Percentiles rank a stretch among this genome's conserved stretches.
These are phyloP conservation scores for Aplosporella prunicola DNA, from an alignment of 2,329 filamentous ascomycete species.

Conservation along the genomic window DNA sequence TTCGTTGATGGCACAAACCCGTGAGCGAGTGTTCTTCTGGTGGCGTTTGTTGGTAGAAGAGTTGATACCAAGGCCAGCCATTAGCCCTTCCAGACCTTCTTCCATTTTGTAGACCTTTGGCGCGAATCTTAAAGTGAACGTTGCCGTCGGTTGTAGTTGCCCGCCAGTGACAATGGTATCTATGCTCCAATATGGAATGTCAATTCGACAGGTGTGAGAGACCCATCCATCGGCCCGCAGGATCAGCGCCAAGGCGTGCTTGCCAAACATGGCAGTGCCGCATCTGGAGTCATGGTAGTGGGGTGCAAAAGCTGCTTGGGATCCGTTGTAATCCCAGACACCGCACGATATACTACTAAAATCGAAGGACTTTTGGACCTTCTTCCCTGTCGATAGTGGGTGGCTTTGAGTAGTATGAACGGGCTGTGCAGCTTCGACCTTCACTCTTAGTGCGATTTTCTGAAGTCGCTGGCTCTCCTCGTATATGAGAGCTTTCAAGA, in stretches of 20 bases:
- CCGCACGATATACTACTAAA: conserved; percentile 29
- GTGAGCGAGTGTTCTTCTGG: conserved; percentile 13
- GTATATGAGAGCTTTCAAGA: conserved; percentile 17
- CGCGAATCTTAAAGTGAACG: conserved; percentile 28
- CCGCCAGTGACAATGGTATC: conserved; percentile 27
- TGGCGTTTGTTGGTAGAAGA: conserved; percentile 8
- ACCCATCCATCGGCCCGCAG: conserved; percentile 13
- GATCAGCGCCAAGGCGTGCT: conserved; percentile 22
- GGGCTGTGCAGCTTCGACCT: background rate
- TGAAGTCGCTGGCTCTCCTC: conserved; percentile 14
- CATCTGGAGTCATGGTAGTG: conserved; percentile 32
- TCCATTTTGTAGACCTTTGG: conserved; percentile 31
- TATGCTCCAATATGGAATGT: conserved; percentile 35
- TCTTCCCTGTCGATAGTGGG: background rate
- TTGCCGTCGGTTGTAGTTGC: conserved; percentile 23
- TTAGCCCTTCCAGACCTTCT: conserved; percentile 11
- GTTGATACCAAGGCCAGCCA: conserved; percentile 12
- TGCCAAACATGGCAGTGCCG: conserved; percentile 30
- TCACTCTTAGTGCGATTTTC: background rate
- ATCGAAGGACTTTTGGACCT: conserved; percentile 11
- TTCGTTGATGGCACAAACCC: conserved; percentile 28
- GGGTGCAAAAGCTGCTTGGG: conserved; percentile 29
- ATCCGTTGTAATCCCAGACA: conserved; percentile 32
- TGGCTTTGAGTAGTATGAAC: too few relatives aligned
- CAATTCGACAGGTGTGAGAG: conserved; percentile 23